Evolutionary conservation across 371 early-diverging fungal species (phyloP), one percentile per base, ranked within the genome.

Genomic region (Rhizomucor pusillus): DNA sequence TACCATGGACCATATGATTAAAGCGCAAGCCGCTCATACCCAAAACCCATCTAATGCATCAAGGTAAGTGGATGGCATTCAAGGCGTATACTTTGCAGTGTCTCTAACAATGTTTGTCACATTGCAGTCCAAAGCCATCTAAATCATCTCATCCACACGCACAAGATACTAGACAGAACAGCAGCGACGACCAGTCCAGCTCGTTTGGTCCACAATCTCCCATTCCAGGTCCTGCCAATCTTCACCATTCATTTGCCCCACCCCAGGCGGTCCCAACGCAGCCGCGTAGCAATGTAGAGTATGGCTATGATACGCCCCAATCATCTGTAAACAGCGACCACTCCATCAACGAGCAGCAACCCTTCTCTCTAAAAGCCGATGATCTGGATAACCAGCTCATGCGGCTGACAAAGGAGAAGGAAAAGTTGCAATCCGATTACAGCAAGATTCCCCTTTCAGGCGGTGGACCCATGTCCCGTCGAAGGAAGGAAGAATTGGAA

Each of bases 401-500:
- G 24, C 40, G 41, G 10, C 37, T 62, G 23, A 54, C 57, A 13
- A 52, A 62, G 24, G 58, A 62, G 52, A 62, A 62, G 43, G 63
- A 62, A 46, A 57, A 57, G 67, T 53, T 77, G 2, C 77, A 80
- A 66, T 73, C 77, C 16, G 80, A 79, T 40, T 66, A 80, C 49
- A 80, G 79, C 55, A 80, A 80, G 60, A 72, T 79, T 18, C 82
- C 82, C 22, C 56, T 74, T n/a, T 68, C 74, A 39, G 82, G 82
- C 23, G 80, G 80, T 1, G 78, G 79, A 50, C 75, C 79, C 1
- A 58, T 74, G 50, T 62, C 73, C 7, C 72, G 82, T 23, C 63
- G 79, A 61, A 67, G 79, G 54, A 69, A 70, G 43, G 82, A 82
- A 59, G 79, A 79, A 57, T 56, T 82, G 34, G 82, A 82, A 62